A percentile compares a stretch with the other conserved stretches of the same genome.
Evolutionary conservation across 805 yeast genomes (phyloP).

Genomic region (Yarrowia porcina): DNA sequence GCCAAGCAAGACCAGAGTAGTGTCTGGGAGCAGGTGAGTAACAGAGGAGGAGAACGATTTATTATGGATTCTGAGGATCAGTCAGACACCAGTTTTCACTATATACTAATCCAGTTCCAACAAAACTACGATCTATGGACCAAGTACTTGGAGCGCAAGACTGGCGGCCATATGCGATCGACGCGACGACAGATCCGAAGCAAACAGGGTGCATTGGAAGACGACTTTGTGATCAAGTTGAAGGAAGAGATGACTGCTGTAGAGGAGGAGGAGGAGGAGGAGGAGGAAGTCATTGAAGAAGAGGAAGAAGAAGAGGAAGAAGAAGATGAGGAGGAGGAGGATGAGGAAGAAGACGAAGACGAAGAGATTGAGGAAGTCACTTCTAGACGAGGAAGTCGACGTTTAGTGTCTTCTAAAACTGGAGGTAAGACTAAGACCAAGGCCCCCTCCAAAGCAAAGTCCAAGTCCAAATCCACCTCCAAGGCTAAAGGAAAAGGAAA

Average conservation of each 20-base stretch:
- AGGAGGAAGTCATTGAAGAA: neutral
- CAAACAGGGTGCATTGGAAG: constrained; percentile 23
- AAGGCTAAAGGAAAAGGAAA: neutral
- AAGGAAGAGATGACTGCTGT: constrained; percentile 33
- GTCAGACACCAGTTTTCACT: no score
- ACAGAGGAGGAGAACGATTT: neutral
- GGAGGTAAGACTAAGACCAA: neutral
- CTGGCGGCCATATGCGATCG: constrained; percentile 36
- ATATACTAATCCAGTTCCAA: constrained; percentile 35
- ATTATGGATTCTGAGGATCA: no score
- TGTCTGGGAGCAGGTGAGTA: constrained; percentile 32
- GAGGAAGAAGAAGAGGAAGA: neutral
- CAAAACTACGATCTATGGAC: constrained; percentile 43
- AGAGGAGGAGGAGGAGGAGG: constrained; percentile 16
- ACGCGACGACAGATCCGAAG: constrained; percentile 33
- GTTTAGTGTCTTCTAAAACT: neutral
- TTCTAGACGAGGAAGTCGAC: neutral
- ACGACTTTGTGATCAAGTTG: constrained; percentile 31
- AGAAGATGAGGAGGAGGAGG: constrained; percentile 20
- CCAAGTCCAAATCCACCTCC: neutral
- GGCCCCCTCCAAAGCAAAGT: neutral
- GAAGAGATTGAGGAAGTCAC: neutral
- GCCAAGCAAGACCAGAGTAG: constrained; percentile 38
- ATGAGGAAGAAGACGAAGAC: constrained; percentile 9
- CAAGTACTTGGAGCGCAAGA: constrained; percentile 31